Percentiles rank a stretch among this genome's conserved stretches.
Evolutionary conservation across 495 filamentous ascomycete genomes (phyloP).

Genomic region (Alectoria sarmentosa): DNA sequence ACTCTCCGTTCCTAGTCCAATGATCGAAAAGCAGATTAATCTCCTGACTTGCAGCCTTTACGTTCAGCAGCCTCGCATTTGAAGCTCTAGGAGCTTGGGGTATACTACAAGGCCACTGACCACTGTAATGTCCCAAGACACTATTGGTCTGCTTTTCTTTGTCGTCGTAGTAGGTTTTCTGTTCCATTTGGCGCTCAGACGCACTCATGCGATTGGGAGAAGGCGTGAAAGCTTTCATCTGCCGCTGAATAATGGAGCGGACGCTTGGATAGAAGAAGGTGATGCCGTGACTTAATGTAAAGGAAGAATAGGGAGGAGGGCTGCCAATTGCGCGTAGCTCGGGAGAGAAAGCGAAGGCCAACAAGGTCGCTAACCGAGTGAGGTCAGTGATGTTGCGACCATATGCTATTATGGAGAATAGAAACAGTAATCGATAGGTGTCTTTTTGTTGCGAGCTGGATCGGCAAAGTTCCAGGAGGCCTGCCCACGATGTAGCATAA

Average conservation of each 20-base stretch:
- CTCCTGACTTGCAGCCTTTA: not conserved
- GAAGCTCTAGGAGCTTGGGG: not conserved
- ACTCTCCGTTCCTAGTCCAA: not conserved
- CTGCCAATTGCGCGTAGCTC: not conserved
- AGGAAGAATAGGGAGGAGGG: not conserved
- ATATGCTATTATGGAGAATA: not conserved
- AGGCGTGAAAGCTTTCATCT: not conserved
- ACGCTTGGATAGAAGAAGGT: not conserved
- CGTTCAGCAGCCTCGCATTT: not conserved
- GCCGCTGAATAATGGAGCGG: not conserved
- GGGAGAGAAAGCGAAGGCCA: not conserved
- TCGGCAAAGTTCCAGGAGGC: not conserved
- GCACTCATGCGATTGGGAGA: not conserved
- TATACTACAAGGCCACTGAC: not conserved
- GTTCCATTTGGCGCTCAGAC: not conserved
- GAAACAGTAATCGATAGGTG: not conserved
- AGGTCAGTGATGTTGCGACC: not conserved
- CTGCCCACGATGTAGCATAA: not conserved
- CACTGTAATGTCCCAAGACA: not conserved
- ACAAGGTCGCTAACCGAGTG: not conserved
- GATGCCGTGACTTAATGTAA: not conserved
- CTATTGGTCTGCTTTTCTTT: not conserved
- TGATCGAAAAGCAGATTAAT: not conserved
- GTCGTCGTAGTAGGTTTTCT: not conserved
- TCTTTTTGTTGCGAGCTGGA: not conserved